These are phyloP conservation scores for Neophaeococcomyces aloes DNA, from an alignment of 2,329 filamentous ascomycete genomes.

Conservation along the genomic window DNA sequence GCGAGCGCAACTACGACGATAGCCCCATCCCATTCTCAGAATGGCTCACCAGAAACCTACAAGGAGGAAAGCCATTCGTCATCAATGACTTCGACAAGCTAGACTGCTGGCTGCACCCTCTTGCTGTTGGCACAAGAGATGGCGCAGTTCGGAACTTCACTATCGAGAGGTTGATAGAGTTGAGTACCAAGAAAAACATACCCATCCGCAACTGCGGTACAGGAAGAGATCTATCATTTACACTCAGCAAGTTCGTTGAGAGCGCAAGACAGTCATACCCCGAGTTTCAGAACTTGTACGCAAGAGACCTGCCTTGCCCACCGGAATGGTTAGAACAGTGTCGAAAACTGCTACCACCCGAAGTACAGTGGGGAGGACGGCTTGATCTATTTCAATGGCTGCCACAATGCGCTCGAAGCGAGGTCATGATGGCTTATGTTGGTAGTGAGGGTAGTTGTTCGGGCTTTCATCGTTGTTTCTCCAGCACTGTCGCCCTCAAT, in stretches of 20 bases:
- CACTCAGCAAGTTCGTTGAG: conserved; percentile 26
- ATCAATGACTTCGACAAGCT: conserved; percentile 27
- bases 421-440: conserved; percentile 31
- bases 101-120: conserved; percentile 22
- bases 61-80: conserved; percentile 27
- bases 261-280: conserved; percentile 22
- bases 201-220: conserved; percentile 28
- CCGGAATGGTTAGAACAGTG: conserved; percentile 25
- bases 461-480: conserved; percentile 30
- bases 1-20: conserved; percentile 17
- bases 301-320: conserved; percentile 27
- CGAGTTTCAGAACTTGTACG: conserved; percentile 26
- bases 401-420: conserved; percentile 26
- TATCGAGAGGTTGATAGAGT: conserved; percentile 25
- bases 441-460: conserved; percentile 27
- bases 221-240: conserved; percentile 26
- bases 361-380: conserved; percentile 26
- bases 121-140: conserved; percentile 6
- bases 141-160: conserved; percentile 20
- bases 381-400: conserved; percentile 29
- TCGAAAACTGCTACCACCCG: conserved; percentile 24
- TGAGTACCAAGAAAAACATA: conserved; percentile 28
- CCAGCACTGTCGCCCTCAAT: conserved; percentile 28
- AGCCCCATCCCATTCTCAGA: conserved; percentile 18
- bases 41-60: conserved; percentile 25